Conservation (phyloP, 176 grass and related monocot genomes). For the Oropetium thomaeum region DNA sequence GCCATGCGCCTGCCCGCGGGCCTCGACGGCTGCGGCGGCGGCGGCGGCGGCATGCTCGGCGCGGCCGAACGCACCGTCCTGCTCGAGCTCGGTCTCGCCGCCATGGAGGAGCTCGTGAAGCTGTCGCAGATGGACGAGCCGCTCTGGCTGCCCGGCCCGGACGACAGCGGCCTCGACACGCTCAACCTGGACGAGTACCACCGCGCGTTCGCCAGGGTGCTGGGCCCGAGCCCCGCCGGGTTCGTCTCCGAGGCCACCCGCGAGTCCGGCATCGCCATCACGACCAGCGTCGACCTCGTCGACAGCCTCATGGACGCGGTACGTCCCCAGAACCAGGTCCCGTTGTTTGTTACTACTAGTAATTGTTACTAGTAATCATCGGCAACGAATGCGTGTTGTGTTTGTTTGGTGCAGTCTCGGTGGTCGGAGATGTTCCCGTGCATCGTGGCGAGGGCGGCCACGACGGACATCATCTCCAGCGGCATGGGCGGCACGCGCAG, state of each 20-base stretch:
- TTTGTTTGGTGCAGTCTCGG: slow-evolving; percentile 40
- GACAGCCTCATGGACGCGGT: slow-evolving; percentile 92
- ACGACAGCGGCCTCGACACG: slow-evolving; percentile 39
- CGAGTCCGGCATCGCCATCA: slow-evolving; percentile 68
- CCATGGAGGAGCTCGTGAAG: slow-evolving; percentile 91
- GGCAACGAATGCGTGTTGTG: too few relatives aligned
- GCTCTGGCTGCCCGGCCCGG: slow-evolving; percentile 52
- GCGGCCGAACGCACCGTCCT: slow-evolving; percentile 39
- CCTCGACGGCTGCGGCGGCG: slow-evolving; percentile 37
- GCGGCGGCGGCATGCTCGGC: slow-evolving; percentile 20
- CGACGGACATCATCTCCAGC: slow-evolving; percentile 69
- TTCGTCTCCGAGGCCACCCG: slow-evolving; percentile 70
- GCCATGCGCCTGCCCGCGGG: slow-evolving; percentile 35
- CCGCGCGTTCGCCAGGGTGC: slow-evolving; percentile 44
- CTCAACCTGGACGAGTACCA: slow-evolving; percentile 80
- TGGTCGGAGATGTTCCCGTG: slow-evolving; percentile 97
- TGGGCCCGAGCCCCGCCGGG: slow-evolving; percentile 48
- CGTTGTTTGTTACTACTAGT: too few relatives aligned
- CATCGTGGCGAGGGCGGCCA: slow-evolving; percentile 68
- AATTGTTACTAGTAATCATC: too few relatives aligned
- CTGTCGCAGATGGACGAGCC: slow-evolving; percentile 81
- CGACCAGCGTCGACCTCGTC: slow-evolving; percentile 68
- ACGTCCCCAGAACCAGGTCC: background rate
- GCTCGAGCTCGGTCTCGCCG: slow-evolving; percentile 74
- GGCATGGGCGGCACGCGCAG: slow-evolving; percentile 85